Evolutionary conservation across 176 grass and related monocot species (phyloP), one percentile per base, ranked within the genome.

Genomic region (Aechmea fasciata): DNA sequence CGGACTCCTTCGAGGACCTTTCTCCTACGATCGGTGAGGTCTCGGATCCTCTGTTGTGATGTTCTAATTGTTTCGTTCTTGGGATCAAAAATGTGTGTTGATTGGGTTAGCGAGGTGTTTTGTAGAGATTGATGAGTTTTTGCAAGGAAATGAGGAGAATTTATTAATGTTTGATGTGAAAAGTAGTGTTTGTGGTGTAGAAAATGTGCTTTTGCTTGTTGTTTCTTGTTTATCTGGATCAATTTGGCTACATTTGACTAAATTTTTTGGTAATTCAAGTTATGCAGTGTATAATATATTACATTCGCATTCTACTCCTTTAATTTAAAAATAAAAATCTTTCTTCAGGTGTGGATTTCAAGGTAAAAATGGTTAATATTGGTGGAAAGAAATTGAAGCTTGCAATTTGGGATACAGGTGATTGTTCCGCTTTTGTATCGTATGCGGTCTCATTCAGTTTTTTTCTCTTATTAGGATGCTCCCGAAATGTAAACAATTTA

Each of bases 361-460:
- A 99, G 84, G 90, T 99, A 11, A 99, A 99, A 71, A 94, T 99
- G 87, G 82, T 99, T 51, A 83, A 73, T 66, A 86, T 93, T 68
- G 87, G 77, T 26, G 95, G 90, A 52, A 93, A 94, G 79, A 93
- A 87, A 55, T 80, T 99, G 66, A 99, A 99, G 75, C 95, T 99
- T 77, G 95, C 95, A 33, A 83, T 99, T 53, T 99, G 95, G 95
- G 90, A 99, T 68, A 99, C 94, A 66, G 94, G 55, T 61, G 13
- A 61, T 61, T 61, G 14, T 20, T 61, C 55, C 17, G 1, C 55
- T 61, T 14, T 17, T 10, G 19, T 59, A 15, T 59, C 15, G 20
- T 61, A 19, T 9, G 55, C 0, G 55, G n/a, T 61, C 10, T 22
- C 15, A 61, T 61, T 61, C 5, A 41, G 33, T 61, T 2, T 11